Evolutionary conservation across 2,329 filamentous ascomycete species (phyloP).

Genomic region (Aureobasidium sp.): DNA sequence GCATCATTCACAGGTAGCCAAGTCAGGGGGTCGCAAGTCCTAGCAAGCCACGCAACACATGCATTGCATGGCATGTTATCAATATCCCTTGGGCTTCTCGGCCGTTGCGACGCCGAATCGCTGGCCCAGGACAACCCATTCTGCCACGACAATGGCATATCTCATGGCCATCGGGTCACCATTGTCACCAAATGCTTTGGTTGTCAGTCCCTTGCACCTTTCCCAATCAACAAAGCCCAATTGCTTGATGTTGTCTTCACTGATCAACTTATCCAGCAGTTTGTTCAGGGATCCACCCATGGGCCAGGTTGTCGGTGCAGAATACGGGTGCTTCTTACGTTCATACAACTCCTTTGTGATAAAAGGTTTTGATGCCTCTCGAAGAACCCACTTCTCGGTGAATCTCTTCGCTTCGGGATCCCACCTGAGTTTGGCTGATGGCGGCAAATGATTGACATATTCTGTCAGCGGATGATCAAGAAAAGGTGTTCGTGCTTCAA

Average conservation of each 20-base stretch:
- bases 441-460: constrained; percentile 32
- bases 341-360: constrained; percentile 46
- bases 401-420: constrained; percentile 22
- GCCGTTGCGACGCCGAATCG: constrained; percentile 36
- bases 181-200: constrained; percentile 32
- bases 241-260: constrained; percentile 20
- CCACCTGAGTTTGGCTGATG: constrained; percentile 31
- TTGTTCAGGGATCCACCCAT: constrained; percentile 37
- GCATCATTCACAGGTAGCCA: neutral
- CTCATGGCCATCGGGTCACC: constrained; percentile 29
- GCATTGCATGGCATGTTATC: neutral
- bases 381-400: constrained; percentile 43
- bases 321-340: constrained; percentile 42
- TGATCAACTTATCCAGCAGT: constrained; percentile 24
- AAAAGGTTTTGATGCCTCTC: constrained; percentile 43
- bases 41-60: neutral
- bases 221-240: constrained; percentile 25
- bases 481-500: constrained; percentile 36
- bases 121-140: constrained; percentile 39
- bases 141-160: constrained; percentile 31
- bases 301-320: constrained; percentile 38
- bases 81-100: constrained; percentile 13
- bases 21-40: neutral
- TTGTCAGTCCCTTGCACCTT: constrained; percentile 26
- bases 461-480: constrained; percentile 34